Evolutionary conservation across 306 rosid genomes (phyloP), one percentile per base, ranked within the genome.

Genomic region (Mucuna pruriens): DNA sequence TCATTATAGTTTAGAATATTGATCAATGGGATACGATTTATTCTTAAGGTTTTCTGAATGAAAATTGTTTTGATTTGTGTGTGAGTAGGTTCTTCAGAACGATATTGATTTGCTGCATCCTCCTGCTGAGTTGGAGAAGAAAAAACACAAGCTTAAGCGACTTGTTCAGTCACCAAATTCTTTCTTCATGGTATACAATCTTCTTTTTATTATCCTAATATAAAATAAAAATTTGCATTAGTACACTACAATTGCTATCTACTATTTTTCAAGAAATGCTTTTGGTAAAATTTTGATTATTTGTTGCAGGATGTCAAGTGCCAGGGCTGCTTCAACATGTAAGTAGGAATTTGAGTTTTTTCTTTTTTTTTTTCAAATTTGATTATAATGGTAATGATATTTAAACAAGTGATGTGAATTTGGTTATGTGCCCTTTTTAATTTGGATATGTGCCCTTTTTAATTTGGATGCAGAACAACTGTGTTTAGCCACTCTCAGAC

Each of bases 291-390:
- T 80, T 54, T 9, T n/a, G 2, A 54, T 42, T 66, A n/a, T 34
- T 46, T 22, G 17, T 78, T 74, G 66, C n/a, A 87, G 90, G 90
- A 87, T 79, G 90, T 87, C 11, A 87, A 87, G 39, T 87, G 90
- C 63, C 90, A 84, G 51, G 90, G 90, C 1, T 87, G 90, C 58
- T 87, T 87, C 75, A 87, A 87, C 75, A 87, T 87, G 90, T 87
- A 38, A 38, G 2, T 25, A n/a, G n/a, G n/a, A n/a, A n/a, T n/a
- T n/a, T n/a, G n/a, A n/a, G n/a, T n/a, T 36, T 57, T 42, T 26
- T 4, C 10, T 49, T 9, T 10, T 10, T 0, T 15, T 29, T 29
- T 31, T 23, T 23, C 12, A 26, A 34, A 20, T 48, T 66, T 68
- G 2, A 4, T 36, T 39, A 7, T 54, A 12, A 11, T n/a, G n/a